Conservation (phyloP, 1,284 basidiomycete genomes). For the Rhodotorula sp. region DNA sequence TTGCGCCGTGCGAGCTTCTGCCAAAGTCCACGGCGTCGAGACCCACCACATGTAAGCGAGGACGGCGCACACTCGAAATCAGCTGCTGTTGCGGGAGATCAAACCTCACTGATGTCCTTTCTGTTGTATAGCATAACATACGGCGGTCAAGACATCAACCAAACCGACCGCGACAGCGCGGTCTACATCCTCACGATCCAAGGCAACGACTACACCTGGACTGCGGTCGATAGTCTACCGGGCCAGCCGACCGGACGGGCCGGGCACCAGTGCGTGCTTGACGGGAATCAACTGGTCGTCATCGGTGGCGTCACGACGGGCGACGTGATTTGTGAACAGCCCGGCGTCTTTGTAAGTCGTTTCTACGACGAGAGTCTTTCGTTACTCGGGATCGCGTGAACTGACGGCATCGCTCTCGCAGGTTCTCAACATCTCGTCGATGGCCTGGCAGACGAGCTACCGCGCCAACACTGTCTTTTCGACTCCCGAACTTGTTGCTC, state of each 20-base stretch:
- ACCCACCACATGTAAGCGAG: slow-evolving; percentile 27
- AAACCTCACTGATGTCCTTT: too few species aligned
- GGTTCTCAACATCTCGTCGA: slow-evolving; percentile 35
- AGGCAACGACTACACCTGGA: slow-evolving; percentile 39
- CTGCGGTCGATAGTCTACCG: slow-evolving; percentile 34
- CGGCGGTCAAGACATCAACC: slow-evolving; percentile 42
- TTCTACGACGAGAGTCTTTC: too few species aligned
- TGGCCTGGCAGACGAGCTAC: slow-evolving; percentile 39
- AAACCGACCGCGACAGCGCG: slow-evolving; percentile 40
- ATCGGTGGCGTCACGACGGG: slow-evolving; percentile 40
- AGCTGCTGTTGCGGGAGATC: too few species aligned
- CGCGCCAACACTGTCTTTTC: slow-evolving; percentile 32
- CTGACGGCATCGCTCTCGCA: background rate
- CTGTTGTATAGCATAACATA: slow-evolving; percentile 22
- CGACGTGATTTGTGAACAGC: slow-evolving; percentile 42
- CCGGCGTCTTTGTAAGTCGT: slow-evolving; percentile 36
- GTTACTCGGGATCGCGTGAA: too few species aligned
- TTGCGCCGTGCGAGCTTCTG: slow-evolving; percentile 42
- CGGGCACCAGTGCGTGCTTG: slow-evolving; percentile 42
- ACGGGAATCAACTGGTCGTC: slow-evolving; percentile 43
- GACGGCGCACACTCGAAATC: too few species aligned
- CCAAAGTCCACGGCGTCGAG: slow-evolving; percentile 42
- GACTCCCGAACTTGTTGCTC: slow-evolving; percentile 33
- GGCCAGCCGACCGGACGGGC: slow-evolving; percentile 42
- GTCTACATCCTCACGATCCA: slow-evolving; percentile 43